Percentiles rank a stretch among this genome's conserved stretches.
Conservation (phyloP, 148 eudicot genomes). For the Vaccinium corymbosum region DNA sequence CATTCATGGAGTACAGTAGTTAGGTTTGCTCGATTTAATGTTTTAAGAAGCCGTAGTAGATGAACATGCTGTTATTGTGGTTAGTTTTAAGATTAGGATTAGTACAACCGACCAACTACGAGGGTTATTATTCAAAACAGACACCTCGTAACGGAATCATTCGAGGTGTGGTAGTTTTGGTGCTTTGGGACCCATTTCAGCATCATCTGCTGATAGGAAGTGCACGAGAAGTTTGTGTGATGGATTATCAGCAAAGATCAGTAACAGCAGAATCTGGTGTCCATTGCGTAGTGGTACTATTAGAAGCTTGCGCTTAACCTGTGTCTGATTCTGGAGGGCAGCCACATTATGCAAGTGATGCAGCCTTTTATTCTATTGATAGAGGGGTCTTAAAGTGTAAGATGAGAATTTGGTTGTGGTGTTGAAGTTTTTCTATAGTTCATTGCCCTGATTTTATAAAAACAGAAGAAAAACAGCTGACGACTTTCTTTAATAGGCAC, state of each 20-base stretch:
- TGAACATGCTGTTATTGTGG: neutral
- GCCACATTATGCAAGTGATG: neutral
- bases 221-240: neutral
- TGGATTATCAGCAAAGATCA: slow-evolving; percentile 1
- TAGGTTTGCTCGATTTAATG: neutral
- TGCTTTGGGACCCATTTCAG: neutral
- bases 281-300: neutral
- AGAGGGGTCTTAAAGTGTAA: neutral
- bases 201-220: neutral
- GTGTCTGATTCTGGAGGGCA: neutral
- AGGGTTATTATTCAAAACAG: neutral
- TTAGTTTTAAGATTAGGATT: neutral
- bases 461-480: neutral
- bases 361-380: neutral
- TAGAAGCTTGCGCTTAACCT: neutral
- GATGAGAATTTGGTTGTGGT: neutral
- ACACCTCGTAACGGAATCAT: neutral
- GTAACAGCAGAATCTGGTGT: neutral
- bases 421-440: neutral
- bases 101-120: neutral
- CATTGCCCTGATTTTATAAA: neutral
- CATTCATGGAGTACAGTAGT: neutral
- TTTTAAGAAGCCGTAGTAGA: neutral
- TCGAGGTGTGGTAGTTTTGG: neutral
- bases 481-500: neutral